A percentile compares a stretch with the other conserved stretches of the same genome.
Evolutionary conservation across 2,329 filamentous ascomycete species (phyloP).

Genomic region (Fragosphaeria purpurea): DNA sequence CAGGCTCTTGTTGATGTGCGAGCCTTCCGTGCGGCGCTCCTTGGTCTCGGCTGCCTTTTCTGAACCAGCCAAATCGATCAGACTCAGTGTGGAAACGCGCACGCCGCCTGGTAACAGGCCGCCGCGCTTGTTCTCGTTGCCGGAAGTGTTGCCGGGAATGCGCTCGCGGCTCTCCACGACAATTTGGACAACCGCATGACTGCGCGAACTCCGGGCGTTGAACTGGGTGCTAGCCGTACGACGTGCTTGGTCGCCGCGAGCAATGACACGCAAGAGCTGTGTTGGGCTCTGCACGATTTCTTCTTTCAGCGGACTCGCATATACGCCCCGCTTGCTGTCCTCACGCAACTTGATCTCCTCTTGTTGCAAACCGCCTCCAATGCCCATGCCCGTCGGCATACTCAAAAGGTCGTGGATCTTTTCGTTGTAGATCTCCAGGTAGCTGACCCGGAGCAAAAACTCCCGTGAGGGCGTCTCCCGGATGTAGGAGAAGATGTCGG

Average conservation of each 20-base stretch:
- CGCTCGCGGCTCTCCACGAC: constrained; percentile 95
- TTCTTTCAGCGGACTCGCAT: constrained; percentile 91
- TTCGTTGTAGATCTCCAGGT: constrained; percentile 98
- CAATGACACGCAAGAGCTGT: constrained; percentile 87
- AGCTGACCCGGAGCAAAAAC: constrained; percentile 91
- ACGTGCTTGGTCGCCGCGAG: constrained; percentile 81
- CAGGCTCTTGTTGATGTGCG: constrained; percentile 97
- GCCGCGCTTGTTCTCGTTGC: constrained; percentile 54
- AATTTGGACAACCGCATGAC: constrained; percentile 96
- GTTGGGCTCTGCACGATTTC: constrained; percentile 98
- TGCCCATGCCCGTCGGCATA: constrained; percentile 50
- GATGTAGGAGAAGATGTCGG: constrained; percentile 98
- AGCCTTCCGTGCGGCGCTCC: constrained; percentile 85
- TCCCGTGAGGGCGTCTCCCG: constrained; percentile 91
- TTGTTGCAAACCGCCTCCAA: constrained; percentile 47
- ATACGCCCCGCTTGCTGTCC: constrained; percentile 92
- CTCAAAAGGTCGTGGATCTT: constrained; percentile 89
- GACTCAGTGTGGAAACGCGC: constrained; percentile 83
- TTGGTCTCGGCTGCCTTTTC: constrained; percentile 94
- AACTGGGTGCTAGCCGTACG: constrained; percentile 92
- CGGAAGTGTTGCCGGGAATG: constrained; percentile 42
- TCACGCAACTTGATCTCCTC: constrained; percentile 97
- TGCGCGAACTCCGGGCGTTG: constrained; percentile 91
- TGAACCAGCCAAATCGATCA: constrained; percentile 94
- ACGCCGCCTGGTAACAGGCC: constrained; percentile 76